These are phyloP conservation scores for Plenodomus lindquistii DNA, from an alignment of 2,329 filamentous ascomycete genomes.

Conservation along the genomic window DNA sequence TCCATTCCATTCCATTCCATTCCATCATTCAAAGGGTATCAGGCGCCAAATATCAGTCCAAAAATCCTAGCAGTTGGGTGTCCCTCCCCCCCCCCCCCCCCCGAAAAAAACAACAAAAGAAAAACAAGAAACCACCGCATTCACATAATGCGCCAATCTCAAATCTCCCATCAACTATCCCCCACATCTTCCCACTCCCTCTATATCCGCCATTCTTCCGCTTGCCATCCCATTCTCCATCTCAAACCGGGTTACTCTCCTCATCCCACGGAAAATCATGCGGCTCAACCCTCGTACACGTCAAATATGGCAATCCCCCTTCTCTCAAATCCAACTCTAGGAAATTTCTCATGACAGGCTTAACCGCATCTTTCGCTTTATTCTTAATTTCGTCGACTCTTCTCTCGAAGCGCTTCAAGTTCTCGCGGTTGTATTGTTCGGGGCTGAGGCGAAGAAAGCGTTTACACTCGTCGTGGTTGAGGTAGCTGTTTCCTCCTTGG, in stretches of 20 bases:
- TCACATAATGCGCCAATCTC: slow-evolving; percentile 10
- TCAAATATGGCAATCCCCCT: slow-evolving; percentile 63
- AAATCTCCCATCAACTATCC: background rate
- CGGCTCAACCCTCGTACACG: slow-evolving; percentile 65
- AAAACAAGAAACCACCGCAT: too few relatives aligned
- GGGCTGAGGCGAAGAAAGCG: slow-evolving; percentile 82
- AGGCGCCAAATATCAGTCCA: too few relatives aligned
- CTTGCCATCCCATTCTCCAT: too few relatives aligned
- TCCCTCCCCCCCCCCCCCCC: too few relatives aligned
- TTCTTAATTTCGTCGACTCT: slow-evolving; percentile 86
- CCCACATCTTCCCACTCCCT: background rate
- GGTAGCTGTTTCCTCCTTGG: slow-evolving; percentile 65
- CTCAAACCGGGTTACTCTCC: too few relatives aligned
- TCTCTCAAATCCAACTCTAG: slow-evolving; percentile 75
- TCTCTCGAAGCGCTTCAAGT: slow-evolving; percentile 80
- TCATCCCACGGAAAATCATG: slow-evolving; percentile 66
- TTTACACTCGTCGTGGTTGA: slow-evolving; percentile 86
- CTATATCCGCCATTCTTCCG: too few relatives aligned
- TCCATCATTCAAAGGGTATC: too few relatives aligned
- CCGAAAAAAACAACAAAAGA: too few relatives aligned
- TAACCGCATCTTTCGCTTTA: slow-evolving; percentile 79
- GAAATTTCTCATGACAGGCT: slow-evolving; percentile 82
- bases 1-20: too few relatives aligned
- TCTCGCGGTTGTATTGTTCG: slow-evolving; percentile 84
- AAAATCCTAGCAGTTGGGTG: too few relatives aligned